Conservation (phyloP, 106 monocot genomes). For the Dendrobium nobile region DNA sequence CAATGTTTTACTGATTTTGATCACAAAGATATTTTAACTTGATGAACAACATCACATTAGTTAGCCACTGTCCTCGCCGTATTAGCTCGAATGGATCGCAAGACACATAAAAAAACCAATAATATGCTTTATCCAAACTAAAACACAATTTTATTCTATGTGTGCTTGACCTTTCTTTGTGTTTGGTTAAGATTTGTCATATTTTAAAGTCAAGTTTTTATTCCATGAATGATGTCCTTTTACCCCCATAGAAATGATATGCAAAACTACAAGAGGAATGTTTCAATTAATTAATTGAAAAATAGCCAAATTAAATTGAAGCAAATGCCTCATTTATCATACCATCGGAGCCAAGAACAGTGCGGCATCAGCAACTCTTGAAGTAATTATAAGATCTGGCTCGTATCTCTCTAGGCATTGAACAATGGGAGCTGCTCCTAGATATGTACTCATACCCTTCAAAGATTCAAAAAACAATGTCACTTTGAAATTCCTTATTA, state of each 20-base stretch:
- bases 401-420: constrained; percentile 79
- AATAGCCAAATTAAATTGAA: neutral
- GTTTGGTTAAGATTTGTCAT: no score
- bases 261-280: neutral
- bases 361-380: constrained; percentile 91
- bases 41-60: no score
- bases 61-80: no score
- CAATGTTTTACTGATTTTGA: no score
- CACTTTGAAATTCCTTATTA: neutral
- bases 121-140: no score
- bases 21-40: no score
- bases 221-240: neutral
- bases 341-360: constrained; percentile 99
- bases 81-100: no score
- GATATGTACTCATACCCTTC: constrained; percentile 80
- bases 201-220: neutral
- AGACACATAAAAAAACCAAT: no score
- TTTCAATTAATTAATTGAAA: neutral
- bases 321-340: constrained; percentile 6
- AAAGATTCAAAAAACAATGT: constrained; percentile 9
- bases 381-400: constrained; percentile 81
- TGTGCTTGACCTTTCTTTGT: no score
- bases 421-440: constrained; percentile 94
- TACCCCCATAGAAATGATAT: neutral
- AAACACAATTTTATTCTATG: neutral